Evolutionary conservation across 805 yeast genomes (phyloP), one percentile per base, ranked within the genome.

Genomic region (Lipomyces anomalus): DNA sequence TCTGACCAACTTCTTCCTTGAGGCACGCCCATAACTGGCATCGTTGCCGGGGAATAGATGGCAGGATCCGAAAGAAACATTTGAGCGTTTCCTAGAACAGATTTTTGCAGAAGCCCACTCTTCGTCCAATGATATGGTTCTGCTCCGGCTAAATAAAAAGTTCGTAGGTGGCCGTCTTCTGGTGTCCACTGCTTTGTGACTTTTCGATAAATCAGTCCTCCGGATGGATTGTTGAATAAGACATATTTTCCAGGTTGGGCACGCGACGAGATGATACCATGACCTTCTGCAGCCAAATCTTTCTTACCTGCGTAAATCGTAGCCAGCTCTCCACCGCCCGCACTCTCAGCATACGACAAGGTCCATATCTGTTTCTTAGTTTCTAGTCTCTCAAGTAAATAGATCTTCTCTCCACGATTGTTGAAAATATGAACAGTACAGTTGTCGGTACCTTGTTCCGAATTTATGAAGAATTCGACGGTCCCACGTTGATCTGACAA

Each of bases 171-270:
- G 11, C 54, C 54, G 18, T 50, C 53, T 20, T 43, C 44, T 1
- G 48, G 42, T 6, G 54, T 43, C 54, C 54, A 50, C 23, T 43
- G 46, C 39, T 44, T 38, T 24, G 53, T 30, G n/a, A 50, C 53
- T 33, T 50, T 50, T 37, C 54, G 54, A 24, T 49, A 50, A 26
- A 52, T 50, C 32, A 50, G 36, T 11, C 54, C 54, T 6, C 48
- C 53, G 18, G 43, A 37, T 18, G 54, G 46, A 28, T 50, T 50
- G 33, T 43, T 48, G 41, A 50, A 50, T 42, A 50, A 20, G 5
- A 50, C 32, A 24, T 50, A 50, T 35, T 50, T 50, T 26, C 54
- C 54, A 13, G 54, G 54, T 9, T 43, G 47, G 3, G 54, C 54
- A 13, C 54, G 44, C 24, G 53, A 42, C 4, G 54, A 24, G 7